phyloP scores from a whole-genome alignment of 495 filamentous ascomycete species.

The Penicillium dipodomyicola region DNA sequence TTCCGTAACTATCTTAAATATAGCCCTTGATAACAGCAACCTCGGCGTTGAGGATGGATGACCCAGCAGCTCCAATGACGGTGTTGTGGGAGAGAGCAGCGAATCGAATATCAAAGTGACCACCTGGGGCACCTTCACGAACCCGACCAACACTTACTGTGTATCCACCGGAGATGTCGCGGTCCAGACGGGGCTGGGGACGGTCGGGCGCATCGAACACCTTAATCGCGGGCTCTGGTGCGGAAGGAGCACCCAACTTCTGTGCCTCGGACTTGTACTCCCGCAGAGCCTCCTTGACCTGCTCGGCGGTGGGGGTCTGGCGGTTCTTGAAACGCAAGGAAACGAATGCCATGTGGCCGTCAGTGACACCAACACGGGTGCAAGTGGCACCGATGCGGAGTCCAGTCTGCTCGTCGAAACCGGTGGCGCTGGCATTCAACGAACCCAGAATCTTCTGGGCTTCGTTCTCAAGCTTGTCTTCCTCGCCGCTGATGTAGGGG shows the following conservation, averaged over 20 bases:
- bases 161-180: slow-evolving; percentile 71
- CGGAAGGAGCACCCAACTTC: slow-evolving; percentile 70
- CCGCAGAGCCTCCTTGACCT: slow-evolving; percentile 66
- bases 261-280: slow-evolving; percentile 74
- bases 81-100: slow-evolving; percentile 84
- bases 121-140: slow-evolving; percentile 65
- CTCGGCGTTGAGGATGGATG: slow-evolving; percentile 91
- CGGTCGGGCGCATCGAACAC: slow-evolving; percentile 79
- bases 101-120: slow-evolving; percentile 80
- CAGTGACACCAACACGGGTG: slow-evolving; percentile 78
- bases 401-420: slow-evolving; percentile 59
- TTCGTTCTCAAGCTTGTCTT: slow-evolving; percentile 84
- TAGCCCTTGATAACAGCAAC: slow-evolving; percentile 88
- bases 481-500: slow-evolving; percentile 82
- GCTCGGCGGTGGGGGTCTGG: slow-evolving; percentile 55
- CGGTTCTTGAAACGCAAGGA: slow-evolving; percentile 67
- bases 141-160: slow-evolving; percentile 79
- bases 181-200: slow-evolving; percentile 81
- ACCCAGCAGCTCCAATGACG: slow-evolving; percentile 91
- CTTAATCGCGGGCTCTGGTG: slow-evolving; percentile 67
- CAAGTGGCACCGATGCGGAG: slow-evolving; percentile 75
- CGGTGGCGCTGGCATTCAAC: slow-evolving; percentile 62
- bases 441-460: slow-evolving; percentile 79
- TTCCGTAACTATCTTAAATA: slow-evolving; percentile 48
- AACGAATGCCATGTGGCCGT: slow-evolving; percentile 82